These are phyloP conservation scores for Staphylotrichum longicolle DNA, from an alignment of 495 filamentous ascomycete genomes.

Conservation along the genomic window DNA sequence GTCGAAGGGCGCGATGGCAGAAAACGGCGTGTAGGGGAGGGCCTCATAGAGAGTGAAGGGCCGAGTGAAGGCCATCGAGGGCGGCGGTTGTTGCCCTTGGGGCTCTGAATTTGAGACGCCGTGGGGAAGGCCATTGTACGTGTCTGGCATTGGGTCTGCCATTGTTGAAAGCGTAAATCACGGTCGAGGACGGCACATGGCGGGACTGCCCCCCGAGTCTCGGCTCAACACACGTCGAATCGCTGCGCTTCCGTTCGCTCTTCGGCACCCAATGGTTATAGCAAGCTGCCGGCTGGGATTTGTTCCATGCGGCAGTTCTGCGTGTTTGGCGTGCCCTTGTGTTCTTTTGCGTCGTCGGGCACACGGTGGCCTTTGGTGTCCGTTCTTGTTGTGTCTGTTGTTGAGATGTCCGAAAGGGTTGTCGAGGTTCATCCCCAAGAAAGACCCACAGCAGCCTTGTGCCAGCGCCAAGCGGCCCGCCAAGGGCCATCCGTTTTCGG, in stretches of 20 bases:
- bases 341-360: not conserved
- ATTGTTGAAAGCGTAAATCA: conserved; percentile 29
- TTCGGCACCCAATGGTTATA: not conserved
- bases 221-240: not conserved
- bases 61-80: conserved; percentile 22
- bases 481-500: conserved; percentile 15
- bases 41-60: conserved; percentile 72
- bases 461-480: conserved; percentile 7
- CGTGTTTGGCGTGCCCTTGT: no score
- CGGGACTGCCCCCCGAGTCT: not conserved
- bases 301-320: conserved; percentile 7
- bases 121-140: conserved; percentile 27
- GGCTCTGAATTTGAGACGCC: not conserved
- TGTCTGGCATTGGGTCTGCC: conserved; percentile 35
- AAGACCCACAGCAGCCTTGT: conserved; percentile 14
- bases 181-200: conserved; percentile 24
- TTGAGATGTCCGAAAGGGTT: conserved; percentile 8
- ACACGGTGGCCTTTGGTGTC: not conserved
- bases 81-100: conserved; percentile 3
- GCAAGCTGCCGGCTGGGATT: not conserved
- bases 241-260: not conserved
- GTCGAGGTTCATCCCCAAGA: conserved; percentile 3
- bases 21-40: conserved; percentile 86
- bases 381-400: conserved; percentile 7
- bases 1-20: conserved; percentile 82